phyloP scores from a whole-genome alignment of 2,329 filamentous ascomycete genomes.

The Fusarium sp. region DNA sequence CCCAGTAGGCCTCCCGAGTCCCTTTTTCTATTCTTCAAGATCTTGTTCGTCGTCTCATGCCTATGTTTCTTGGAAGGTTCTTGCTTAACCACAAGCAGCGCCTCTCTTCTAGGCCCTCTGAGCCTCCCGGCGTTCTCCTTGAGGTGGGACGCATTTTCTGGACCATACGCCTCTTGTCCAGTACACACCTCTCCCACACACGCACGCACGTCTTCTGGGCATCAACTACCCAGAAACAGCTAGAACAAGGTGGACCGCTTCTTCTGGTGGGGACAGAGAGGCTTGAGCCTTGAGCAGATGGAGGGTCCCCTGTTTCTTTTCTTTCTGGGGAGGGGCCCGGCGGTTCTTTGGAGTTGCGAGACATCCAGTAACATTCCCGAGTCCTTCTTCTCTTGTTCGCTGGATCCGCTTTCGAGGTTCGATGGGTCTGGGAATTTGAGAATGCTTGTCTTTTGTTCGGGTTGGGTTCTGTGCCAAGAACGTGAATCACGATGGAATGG shows the following conservation, averaged over 20 bases:
- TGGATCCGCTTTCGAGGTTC: conserved; percentile 37
- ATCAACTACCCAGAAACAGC: conserved; percentile 35
- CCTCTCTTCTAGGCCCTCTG: conserved; percentile 47
- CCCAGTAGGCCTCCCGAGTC: conserved; percentile 21
- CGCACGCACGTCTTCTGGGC: conserved; percentile 33
- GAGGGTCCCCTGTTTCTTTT: conserved; percentile 29
- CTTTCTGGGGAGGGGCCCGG: conserved; percentile 35
- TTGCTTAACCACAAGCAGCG: conserved; percentile 36
- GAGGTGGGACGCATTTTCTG: conserved; percentile 35
- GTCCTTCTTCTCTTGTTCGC: conserved; percentile 33
- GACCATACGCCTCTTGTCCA: conserved; percentile 24
- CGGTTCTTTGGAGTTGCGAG: conserved; percentile 27
- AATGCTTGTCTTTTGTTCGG: conserved; percentile 34
- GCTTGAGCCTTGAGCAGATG: conserved; percentile 26
- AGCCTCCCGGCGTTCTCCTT: conserved; percentile 47
- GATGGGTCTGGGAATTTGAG: conserved; percentile 34
- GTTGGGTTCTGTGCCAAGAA: conserved; percentile 23
- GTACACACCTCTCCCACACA: conserved; percentile 36
- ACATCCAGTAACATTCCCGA: conserved; percentile 13
- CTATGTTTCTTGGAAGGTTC: conserved; percentile 13
- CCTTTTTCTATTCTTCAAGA: conserved; percentile 8
- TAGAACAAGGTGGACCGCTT: conserved; percentile 35
- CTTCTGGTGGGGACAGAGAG: conserved; percentile 25
- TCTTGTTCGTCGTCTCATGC: conserved; percentile 18
- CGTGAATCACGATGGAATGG: conserved; percentile 37